Evolutionary conservation across 306 rosid species (phyloP), one percentile per base, ranked within the genome.

Genomic region (Lathyrus oleraceus): DNA sequence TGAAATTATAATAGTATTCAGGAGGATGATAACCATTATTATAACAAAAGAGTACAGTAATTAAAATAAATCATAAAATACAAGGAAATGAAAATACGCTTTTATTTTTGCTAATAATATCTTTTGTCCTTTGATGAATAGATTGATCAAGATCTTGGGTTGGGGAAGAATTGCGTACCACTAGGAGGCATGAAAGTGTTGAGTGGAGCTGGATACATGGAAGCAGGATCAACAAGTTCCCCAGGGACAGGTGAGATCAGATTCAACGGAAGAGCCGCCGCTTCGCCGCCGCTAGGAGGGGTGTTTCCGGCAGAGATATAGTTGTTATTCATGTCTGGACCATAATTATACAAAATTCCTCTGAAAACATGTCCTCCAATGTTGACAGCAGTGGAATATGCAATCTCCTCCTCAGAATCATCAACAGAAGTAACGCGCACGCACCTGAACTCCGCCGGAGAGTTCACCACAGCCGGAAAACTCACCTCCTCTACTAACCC

Each of bases 161-260:
- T 97, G 70, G 83, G 89, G 96, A 91, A 95, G 96, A 91, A 95
- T 82, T 95, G 99, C 96, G 99, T 95, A 87, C 96, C 98, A 49
- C 97, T 87, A 66, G 89, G 87, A 71, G 91, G 81, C 85, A 95
- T 87, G 91, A 72, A 95, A 27, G 95, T 59, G 83, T 79, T 91
- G n/a, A 84, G 76, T 5, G 92, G 88, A 74, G 92, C 78, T 13
- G 87, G 80, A 69, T 91, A 91, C 52, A 91, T 65, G 13, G 93
- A 83, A 36, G 82, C 70, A 53, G 89, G 92, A 83, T 91, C 96
- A 2, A 85, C 71, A 2, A 83, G 59, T 15, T 78, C 35, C 20
- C 71, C 81, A 0, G 83, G 56, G 1, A 81, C 84, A 2, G 65
- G 72, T 2, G 80, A 58, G 28, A 88, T 83, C 70, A 94, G 88